Percentiles rank a stretch among this genome's conserved stretches.
phyloP scores from a whole-genome alignment of 805 yeast species.

The Debaryomyces tyrocola region DNA sequence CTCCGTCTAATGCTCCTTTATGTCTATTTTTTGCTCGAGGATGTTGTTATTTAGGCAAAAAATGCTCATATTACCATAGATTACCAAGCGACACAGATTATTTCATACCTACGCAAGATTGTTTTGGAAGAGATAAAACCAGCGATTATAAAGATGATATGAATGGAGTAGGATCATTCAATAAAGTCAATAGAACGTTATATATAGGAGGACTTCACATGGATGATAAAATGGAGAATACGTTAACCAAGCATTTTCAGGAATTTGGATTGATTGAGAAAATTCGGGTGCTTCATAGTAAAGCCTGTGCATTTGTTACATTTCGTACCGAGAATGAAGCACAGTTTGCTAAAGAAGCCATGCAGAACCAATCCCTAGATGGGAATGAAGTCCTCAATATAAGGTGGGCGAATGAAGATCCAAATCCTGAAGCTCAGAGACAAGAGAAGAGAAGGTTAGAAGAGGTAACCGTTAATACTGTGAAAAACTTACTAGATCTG shows the following conservation, averaged over 20 bases:
- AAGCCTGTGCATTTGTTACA: slow-evolving; percentile 78
- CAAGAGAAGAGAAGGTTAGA: slow-evolving; percentile 51
- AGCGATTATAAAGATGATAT: slow-evolving; percentile 84
- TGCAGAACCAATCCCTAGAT: slow-evolving; percentile 74
- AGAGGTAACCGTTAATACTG: slow-evolving; percentile 54
- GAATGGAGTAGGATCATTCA: slow-evolving; percentile 89
- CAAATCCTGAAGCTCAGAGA: slow-evolving; percentile 64
- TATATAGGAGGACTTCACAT: slow-evolving; percentile 65
- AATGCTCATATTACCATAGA: slow-evolving; percentile 78
- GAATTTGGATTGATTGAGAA: slow-evolving; percentile 78
- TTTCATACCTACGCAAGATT: slow-evolving; percentile 67
- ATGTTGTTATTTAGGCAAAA: slow-evolving; percentile 73
- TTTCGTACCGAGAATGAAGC: slow-evolving; percentile 70
- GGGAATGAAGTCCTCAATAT: slow-evolving; percentile 66
- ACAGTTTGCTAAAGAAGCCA: slow-evolving; percentile 94
- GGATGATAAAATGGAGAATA: slow-evolving; percentile 37
- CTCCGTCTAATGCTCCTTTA: slow-evolving; percentile 54
- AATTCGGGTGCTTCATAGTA: slow-evolving; percentile 57
- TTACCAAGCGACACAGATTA: slow-evolving; percentile 63
- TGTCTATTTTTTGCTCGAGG: slow-evolving; percentile 91
- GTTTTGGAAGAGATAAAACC: slow-evolving; percentile 90
- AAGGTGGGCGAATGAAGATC: slow-evolving; percentile 90
- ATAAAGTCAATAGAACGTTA: slow-evolving; percentile 66
- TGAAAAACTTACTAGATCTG: slow-evolving; percentile 40
- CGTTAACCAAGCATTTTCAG: slow-evolving; percentile 48